Conservation (phyloP, 2,329 filamentous ascomycete genomes). For the Curvularia sp. region DNA sequence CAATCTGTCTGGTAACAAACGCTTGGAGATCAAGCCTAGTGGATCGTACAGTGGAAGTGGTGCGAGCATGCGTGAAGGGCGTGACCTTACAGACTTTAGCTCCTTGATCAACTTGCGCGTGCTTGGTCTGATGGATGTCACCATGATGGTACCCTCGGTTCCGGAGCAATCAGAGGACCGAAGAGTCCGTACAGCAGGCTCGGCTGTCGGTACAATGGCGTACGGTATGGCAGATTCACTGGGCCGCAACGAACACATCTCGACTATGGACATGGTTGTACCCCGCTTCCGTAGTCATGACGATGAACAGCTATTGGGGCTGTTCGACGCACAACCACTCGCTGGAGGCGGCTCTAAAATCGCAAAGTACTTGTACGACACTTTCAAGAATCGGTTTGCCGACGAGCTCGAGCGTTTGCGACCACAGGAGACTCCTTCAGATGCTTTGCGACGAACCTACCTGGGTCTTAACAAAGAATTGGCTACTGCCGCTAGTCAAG, state of each 20-base stretch:
- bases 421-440: conserved; percentile 76
- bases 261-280: conserved; percentile 93
- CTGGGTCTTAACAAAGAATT: conserved; percentile 92
- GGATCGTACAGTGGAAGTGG: conserved; percentile 63
- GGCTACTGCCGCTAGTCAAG: conserved; percentile 81
- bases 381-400: conserved; percentile 85
- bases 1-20: conserved; percentile 95
- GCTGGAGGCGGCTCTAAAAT: conserved; percentile 92
- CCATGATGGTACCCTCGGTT: conserved; percentile 88
- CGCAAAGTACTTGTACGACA: conserved; percentile 94
- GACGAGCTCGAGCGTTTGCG: conserved; percentile 78
- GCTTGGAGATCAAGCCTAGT: conserved; percentile 82
- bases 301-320: conserved; percentile 86
- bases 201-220: conserved; percentile 84
- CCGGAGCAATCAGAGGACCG: conserved; percentile 95
- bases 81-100: conserved; percentile 88
- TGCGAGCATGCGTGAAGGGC: conserved; percentile 58
- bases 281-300: conserved; percentile 90
- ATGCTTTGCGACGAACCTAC: conserved; percentile 87
- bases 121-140: conserved; percentile 96
- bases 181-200: conserved; percentile 96
- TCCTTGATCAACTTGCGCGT: conserved; percentile 83
- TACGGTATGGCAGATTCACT: conserved; percentile 98
- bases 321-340: conserved; percentile 94
- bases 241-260: conserved; percentile 91